Evolutionary conservation across 2,329 filamentous ascomycete species (phyloP), one percentile per base, ranked within the genome.

Genomic region (Lizonia empirigonia): DNA sequence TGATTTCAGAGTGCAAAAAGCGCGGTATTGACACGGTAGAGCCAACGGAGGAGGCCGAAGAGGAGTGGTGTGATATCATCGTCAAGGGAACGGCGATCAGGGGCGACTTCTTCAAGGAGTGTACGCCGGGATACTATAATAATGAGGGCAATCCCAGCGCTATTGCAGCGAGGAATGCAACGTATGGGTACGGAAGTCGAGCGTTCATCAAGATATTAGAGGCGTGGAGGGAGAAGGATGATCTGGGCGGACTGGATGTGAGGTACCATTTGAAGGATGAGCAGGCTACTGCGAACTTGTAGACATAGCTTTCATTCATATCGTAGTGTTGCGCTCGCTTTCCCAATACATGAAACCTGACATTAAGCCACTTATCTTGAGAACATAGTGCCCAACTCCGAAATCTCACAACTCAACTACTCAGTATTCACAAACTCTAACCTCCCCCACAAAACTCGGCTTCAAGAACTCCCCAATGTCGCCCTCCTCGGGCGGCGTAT

Each of bases 101-200:
- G 30, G 73, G 74, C 0, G 70, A 67, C 2, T 67, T 71, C 7
- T 47, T 79, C 16, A 62, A 66, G 5, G 73, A 78, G 12, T 85
- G 82, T 66, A 83, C 81, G n/a, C 82, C 82, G 0, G 74, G 78
- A 10, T 85, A 84, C 57, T 67, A 78, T 30, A 84, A 81, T 38
- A 65, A 64, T 18, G 62, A 64, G 30, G 64, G 63, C 5, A 63
- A 56, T 38, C 44, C 48, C 22, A 53, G 40, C 12, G 19, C 38
- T 27, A 29, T 22, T 8, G 56, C 50, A 5, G 71, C 56, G 22
- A 60, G 64, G 44, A 67, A 64, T 33, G 62, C 60, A 4, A 60
- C 55, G 6, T 75, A 69, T 59, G 60, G 55, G 2, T 50, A 59
- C 32, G 71, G 71, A 0, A 67, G 68, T 19, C 62, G 54, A 22